Evolutionary conservation across 2,329 filamentous ascomycete species (phyloP).

Genomic region (Fusarium transvaalense): DNA sequence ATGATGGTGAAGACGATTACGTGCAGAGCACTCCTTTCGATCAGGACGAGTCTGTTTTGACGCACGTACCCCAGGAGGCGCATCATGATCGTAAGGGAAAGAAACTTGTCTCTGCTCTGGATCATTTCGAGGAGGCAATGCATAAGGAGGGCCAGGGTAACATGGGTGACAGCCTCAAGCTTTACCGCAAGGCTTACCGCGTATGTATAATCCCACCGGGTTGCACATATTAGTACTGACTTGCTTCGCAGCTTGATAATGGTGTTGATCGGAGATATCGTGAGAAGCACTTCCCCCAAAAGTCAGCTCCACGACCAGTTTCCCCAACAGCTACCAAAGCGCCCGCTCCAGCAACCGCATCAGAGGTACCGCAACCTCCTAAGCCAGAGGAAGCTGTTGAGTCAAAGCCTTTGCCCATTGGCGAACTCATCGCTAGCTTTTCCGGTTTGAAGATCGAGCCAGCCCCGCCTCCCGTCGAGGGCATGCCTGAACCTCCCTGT

Average conservation of each 20-base stretch:
- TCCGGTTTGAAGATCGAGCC: constrained; percentile 75
- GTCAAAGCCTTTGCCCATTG: constrained; percentile 64
- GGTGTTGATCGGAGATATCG: constrained; percentile 88
- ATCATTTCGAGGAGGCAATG: constrained; percentile 93
- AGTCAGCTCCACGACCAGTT: constrained; percentile 30
- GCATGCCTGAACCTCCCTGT: constrained; percentile 79
- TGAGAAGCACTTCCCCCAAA: constrained; percentile 86
- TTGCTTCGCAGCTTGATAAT: constrained; percentile 75
- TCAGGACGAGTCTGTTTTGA: constrained; percentile 22
- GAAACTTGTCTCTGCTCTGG: constrained; percentile 81
- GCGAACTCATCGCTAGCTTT: constrained; percentile 83
- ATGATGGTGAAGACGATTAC: constrained; percentile 56
- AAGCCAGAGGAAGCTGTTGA: constrained; percentile 61
- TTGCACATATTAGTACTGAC: constrained; percentile 26
- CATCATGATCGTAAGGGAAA: constrained; percentile 36
- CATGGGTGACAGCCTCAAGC: constrained; percentile 85
- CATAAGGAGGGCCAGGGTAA: constrained; percentile 88
- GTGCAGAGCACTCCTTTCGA: constrained; percentile 54
- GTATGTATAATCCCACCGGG: constrained; percentile 59
- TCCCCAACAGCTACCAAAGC: constrained; percentile 41
- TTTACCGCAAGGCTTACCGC: constrained; percentile 92
- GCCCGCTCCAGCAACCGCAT: neutral
- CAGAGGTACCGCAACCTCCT: neutral
- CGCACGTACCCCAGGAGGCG: constrained; percentile 9
- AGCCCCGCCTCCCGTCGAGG: constrained; percentile 76